Conservation (phyloP, 306 rosid genomes). For the Datisca glomerata region DNA sequence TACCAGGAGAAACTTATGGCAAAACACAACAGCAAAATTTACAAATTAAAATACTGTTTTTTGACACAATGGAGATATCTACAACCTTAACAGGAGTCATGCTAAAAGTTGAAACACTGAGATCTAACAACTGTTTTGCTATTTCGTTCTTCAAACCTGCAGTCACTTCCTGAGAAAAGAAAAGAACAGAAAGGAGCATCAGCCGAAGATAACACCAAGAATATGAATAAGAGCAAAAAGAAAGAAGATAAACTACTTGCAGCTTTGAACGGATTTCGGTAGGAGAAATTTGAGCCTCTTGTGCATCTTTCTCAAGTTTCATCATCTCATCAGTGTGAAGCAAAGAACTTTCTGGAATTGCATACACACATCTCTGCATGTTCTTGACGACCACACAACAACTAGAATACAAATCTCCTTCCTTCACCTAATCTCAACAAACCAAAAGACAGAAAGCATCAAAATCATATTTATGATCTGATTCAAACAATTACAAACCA, state of each 20-base stretch:
- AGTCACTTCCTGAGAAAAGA: constrained; percentile 41
- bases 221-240: constrained; percentile 11
- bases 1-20: no score
- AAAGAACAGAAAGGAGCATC: constrained; percentile 2
- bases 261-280: constrained; percentile 45
- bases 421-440: constrained; percentile 54
- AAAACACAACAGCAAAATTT: no score
- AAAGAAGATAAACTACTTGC: constrained; percentile 36
- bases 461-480: constrained; percentile 12
- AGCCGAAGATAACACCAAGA: neutral
- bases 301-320: constrained; percentile 47
- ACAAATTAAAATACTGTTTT: no score
- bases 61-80: no score
- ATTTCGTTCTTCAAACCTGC: constrained; percentile 64
- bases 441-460: neutral
- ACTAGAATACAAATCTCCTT: constrained; percentile 67
- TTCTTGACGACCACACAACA: constrained; percentile 85
- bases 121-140: constrained; percentile 49
- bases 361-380: constrained; percentile 80
- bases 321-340: constrained; percentile 43
- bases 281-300: constrained; percentile 48
- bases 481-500: constrained; percentile 8
- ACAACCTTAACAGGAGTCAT: constrained; percentile 89
- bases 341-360: constrained; percentile 49
- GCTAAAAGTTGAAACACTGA: constrained; percentile 58